phyloP scores from a whole-genome alignment of 305 asterid genomes.

The Solanum hybrid region DNA sequence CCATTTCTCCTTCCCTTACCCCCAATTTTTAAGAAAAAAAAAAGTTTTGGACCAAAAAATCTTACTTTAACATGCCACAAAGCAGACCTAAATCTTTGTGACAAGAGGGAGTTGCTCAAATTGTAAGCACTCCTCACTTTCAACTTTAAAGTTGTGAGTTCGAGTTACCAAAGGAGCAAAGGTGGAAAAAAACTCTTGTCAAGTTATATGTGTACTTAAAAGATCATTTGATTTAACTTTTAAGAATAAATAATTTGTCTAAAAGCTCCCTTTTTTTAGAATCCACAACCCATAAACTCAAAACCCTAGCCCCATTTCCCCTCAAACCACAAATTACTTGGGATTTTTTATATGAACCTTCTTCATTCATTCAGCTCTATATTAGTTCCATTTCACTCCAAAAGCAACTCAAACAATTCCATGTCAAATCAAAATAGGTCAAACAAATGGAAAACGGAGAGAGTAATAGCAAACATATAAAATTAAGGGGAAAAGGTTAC shows the following conservation, averaged over 20 bases:
- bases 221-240: background rate
- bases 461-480: background rate
- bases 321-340: background rate
- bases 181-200: too few species aligned
- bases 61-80: background rate
- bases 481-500: background rate
- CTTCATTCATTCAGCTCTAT: background rate
- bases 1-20: background rate
- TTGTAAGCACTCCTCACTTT: too few species aligned
- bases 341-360: background rate
- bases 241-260: background rate
- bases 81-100: background rate
- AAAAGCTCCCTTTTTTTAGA: background rate
- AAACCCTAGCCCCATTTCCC: background rate
- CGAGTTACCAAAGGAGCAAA: background rate
- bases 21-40: background rate
- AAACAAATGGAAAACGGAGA: background rate
- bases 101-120: background rate
- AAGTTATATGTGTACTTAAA: too few species aligned
- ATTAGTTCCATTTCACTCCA: background rate
- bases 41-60: background rate
- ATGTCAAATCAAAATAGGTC: background rate
- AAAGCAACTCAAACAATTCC: background rate
- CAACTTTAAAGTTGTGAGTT: too few species aligned
- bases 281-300: background rate